Evolutionary conservation across 2,329 filamentous ascomycete species (phyloP).

Genomic region (Cordyceps sp.): DNA sequence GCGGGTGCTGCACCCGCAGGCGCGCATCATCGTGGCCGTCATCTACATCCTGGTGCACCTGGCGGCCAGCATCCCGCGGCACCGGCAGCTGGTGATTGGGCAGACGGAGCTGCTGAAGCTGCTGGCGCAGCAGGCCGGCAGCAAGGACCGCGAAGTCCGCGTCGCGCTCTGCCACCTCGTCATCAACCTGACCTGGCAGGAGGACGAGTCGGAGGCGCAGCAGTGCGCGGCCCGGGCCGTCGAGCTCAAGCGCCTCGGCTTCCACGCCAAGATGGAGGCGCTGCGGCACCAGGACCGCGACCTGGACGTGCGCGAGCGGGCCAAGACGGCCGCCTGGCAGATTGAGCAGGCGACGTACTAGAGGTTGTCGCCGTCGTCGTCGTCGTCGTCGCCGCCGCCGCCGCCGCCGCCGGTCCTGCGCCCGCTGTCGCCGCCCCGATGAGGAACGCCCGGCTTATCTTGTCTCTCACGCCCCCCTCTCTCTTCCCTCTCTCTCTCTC

Average conservation of each 20-base stretch:
- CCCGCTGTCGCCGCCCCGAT: too few species aligned
- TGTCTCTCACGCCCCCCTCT: too few species aligned
- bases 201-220: conserved; percentile 51
- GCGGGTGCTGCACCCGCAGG: conserved; percentile 36
- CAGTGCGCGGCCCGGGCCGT: conserved; percentile 49
- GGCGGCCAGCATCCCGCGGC: conserved; percentile 62
- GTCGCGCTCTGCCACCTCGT: conserved; percentile 68
- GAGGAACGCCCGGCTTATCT: too few species aligned
- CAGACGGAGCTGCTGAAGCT: conserved; percentile 62
- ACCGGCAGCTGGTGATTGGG: conserved; percentile 60
- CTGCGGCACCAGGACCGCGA: conserved; percentile 52
- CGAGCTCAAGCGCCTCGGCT: conserved; percentile 56
- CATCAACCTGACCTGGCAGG: conserved; percentile 71
- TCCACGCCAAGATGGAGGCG: conserved; percentile 46
- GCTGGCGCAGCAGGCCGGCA: conserved; percentile 56
- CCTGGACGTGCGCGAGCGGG: conserved; percentile 68
- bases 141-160: conserved; percentile 58
- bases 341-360: conserved; percentile 31
- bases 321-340: conserved; percentile 63
- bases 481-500: too few species aligned
- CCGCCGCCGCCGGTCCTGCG: too few species aligned
- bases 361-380: too few species aligned
- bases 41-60: conserved; percentile 78
- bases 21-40: conserved; percentile 61
- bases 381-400: too few species aligned